These are phyloP conservation scores for Microdochium trichocladiopsis DNA, from an alignment of 2,329 filamentous ascomycete species.

Conservation along the genomic window DNA sequence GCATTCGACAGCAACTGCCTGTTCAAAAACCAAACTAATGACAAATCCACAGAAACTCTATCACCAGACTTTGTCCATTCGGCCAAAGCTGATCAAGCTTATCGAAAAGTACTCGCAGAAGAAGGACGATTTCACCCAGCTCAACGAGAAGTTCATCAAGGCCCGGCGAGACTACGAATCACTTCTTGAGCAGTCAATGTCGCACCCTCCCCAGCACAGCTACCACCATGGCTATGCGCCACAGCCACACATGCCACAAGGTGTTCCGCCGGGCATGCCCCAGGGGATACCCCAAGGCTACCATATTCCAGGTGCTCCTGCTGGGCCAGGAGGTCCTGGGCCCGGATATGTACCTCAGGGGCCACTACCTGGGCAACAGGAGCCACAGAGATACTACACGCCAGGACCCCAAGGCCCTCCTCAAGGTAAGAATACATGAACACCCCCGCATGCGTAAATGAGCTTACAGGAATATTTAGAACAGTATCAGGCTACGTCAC, in stretches of 20 bases:
- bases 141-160: constrained; percentile 99
- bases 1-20: background rate
- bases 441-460: constrained; percentile 4
- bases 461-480: constrained; percentile 23
- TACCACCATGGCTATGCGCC: constrained; percentile 61
- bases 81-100: constrained; percentile 93
- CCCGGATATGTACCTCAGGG: constrained; percentile 32
- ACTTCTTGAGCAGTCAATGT: constrained; percentile 93
- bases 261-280: constrained; percentile 15
- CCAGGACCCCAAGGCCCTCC: constrained; percentile 40
- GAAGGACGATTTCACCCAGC: constrained; percentile 97
- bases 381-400: constrained; percentile 64
- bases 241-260: constrained; percentile 40
- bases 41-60: constrained; percentile 58
- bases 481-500: constrained; percentile 37
- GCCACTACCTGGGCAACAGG: constrained; percentile 39
- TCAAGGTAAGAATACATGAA: constrained; percentile 26
- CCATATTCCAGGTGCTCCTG: constrained; percentile 22
- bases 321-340: constrained; percentile 15
- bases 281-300: constrained; percentile 32
- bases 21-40: constrained; percentile 14
- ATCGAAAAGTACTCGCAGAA: constrained; percentile 99
- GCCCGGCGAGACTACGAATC: constrained; percentile 93
- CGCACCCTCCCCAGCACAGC: constrained; percentile 74
- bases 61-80: constrained; percentile 87